Conservation (phyloP, 1,284 basidiomycete genomes). For the Heterobasidion parviporum region DNA sequence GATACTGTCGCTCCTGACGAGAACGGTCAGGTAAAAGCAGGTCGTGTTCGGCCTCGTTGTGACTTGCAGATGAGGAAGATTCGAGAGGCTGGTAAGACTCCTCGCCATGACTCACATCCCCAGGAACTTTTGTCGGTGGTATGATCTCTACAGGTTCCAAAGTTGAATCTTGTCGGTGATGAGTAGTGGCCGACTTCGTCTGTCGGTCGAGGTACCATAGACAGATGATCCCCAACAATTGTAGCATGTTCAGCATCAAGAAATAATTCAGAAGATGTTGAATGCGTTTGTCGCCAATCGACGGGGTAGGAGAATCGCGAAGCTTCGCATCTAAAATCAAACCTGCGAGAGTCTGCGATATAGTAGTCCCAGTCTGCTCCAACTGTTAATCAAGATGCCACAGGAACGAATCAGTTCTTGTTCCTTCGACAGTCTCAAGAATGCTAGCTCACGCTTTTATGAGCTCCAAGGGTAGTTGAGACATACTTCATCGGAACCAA, state of each 20-base stretch:
- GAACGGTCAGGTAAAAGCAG: too few relatives aligned
- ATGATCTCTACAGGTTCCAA: too few relatives aligned
- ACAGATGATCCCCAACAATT: slow-evolving; percentile 42
- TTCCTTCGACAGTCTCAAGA: neutral
- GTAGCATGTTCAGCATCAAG: slow-evolving; percentile 49
- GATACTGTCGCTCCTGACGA: too few relatives aligned
- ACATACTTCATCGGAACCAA: slow-evolving; percentile 67
- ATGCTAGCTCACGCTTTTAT: slow-evolving; percentile 56
- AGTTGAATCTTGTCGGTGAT: neutral
- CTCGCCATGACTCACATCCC: too few relatives aligned
- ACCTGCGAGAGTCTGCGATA: slow-evolving; percentile 65
- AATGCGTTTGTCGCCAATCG: slow-evolving; percentile 20
- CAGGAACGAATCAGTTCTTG: too few relatives aligned
- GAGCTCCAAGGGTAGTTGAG: slow-evolving; percentile 70
- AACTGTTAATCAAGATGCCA: slow-evolving; percentile 31
- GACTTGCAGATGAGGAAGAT: neutral
- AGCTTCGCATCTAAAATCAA: slow-evolving; percentile 45
- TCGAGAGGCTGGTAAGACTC: neutral
- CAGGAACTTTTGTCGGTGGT: too few relatives aligned
- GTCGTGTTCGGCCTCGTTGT: neutral
- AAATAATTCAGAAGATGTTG: slow-evolving; percentile 54
- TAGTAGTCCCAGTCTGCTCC: slow-evolving; percentile 64
- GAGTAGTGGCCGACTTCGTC: slow-evolving; percentile 20
- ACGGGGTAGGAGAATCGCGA: slow-evolving; percentile 8
- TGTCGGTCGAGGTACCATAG: slow-evolving; percentile 38